Evolutionary conservation across 495 filamentous ascomycete genomes (phyloP).

Genomic region (Neurospora sp.): DNA sequence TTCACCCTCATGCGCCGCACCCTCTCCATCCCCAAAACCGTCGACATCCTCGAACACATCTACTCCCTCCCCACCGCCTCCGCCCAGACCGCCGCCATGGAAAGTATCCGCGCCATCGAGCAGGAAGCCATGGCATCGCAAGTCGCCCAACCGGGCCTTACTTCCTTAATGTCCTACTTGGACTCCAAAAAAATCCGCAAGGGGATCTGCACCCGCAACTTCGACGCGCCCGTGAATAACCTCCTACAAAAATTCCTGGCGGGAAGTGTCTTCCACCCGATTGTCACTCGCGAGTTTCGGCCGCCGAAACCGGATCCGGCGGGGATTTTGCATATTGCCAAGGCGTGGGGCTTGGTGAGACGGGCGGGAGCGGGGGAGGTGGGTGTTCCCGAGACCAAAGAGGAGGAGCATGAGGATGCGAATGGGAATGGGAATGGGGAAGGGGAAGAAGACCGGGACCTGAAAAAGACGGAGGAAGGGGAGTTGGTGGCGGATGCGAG

Average conservation of each 20-base stretch:
- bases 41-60: conserved; percentile 85
- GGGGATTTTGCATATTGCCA: conserved; percentile 75
- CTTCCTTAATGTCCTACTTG: conserved; percentile 67
- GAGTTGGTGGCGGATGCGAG: conserved; percentile 36
- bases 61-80: conserved; percentile 52
- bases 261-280: conserved; percentile 58
- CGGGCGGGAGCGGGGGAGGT: conserved; percentile 32
- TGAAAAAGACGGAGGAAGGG: conserved; percentile 7
- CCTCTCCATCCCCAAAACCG: conserved; percentile 51
- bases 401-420: conserved; percentile 8
- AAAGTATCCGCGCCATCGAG: conserved; percentile 69
- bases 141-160: conserved; percentile 68
- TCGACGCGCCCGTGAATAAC: conserved; percentile 58
- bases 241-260: conserved; percentile 66
- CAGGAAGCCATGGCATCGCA: conserved; percentile 67
- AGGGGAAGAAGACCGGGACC: neutral
- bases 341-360: conserved; percentile 55
- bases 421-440: neutral
- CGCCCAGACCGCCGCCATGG: conserved; percentile 54
- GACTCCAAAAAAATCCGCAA: conserved; percentile 51
- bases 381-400: conserved; percentile 11
- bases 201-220: conserved; percentile 90
- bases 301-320: conserved; percentile 86
- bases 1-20: conserved; percentile 70
- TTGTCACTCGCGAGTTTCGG: conserved; percentile 75